phyloP scores from a whole-genome alignment of 768 basidiomycete genomes.

The Cubamyces lactineus region DNA sequence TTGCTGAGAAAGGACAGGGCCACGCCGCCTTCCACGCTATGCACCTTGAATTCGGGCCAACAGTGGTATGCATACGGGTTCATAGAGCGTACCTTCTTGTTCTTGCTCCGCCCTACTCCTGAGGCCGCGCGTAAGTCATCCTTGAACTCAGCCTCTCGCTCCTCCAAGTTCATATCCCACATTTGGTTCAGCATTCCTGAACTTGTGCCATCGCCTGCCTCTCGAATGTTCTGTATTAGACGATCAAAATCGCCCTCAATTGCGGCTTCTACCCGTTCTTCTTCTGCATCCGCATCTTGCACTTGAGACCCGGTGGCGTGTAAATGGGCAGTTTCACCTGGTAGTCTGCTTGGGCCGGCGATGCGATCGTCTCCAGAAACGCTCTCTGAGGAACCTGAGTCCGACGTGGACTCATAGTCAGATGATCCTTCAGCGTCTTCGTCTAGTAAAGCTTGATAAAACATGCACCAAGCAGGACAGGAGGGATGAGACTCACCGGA shows the following conservation, averaged over 20 bases:
- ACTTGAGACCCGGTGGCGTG: too few relatives aligned
- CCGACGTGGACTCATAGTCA: conserved; percentile 11
- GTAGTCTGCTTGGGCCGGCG: background rate
- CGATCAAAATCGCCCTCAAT: conserved; percentile 68
- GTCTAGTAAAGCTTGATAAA: too few relatives aligned
- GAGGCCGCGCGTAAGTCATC: conserved; percentile 77
- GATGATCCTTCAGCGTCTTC: conserved; percentile 19
- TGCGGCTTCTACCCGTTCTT: conserved; percentile 32
- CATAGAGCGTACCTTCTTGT: conserved; percentile 45
- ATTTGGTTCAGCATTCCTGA: conserved; percentile 58
- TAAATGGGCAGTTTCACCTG: too few relatives aligned
- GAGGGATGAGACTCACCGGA: conserved; percentile 5
- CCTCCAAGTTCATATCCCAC: conserved; percentile 76
- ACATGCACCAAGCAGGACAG: too few relatives aligned
- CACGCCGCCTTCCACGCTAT: conserved; percentile 50
- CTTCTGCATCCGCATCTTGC: conserved; percentile 13
- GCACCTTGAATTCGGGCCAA: background rate
- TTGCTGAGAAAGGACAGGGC: conserved; percentile 67
- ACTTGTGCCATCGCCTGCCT: conserved; percentile 48
- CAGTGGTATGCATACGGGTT: background rate
- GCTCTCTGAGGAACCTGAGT: conserved; percentile 4
- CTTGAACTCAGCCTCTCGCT: conserved; percentile 68
- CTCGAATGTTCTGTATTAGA: conserved; percentile 66
- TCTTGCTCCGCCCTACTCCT: conserved; percentile 60
- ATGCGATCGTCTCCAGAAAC: background rate